Evolutionary conservation across 2,329 filamentous ascomycete genomes (phyloP).

Genomic region (Hymenotorrendiella dingleyae): DNA sequence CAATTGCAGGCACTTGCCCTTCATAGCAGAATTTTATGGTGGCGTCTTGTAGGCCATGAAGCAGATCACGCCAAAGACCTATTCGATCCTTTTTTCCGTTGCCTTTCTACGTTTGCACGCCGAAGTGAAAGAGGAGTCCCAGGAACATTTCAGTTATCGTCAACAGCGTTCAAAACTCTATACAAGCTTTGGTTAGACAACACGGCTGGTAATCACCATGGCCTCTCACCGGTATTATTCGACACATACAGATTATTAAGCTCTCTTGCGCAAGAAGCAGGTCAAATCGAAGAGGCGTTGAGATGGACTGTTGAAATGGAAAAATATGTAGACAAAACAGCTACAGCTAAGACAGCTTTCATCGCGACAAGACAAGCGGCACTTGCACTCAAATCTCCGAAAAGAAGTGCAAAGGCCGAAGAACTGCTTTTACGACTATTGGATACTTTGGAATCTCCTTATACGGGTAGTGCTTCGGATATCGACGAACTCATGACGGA

Average conservation of each 20-base stretch:
- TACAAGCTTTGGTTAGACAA: constrained; percentile 17
- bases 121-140: constrained; percentile 32
- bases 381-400: constrained; percentile 43
- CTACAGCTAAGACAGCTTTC: constrained; percentile 37
- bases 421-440: constrained; percentile 43
- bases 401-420: constrained; percentile 35
- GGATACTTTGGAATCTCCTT: constrained; percentile 49
- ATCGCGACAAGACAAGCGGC: constrained; percentile 50
- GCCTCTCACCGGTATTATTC: constrained; percentile 12
- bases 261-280: constrained; percentile 41
- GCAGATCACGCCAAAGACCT: constrained; percentile 59
- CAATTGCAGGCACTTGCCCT: constrained; percentile 61
- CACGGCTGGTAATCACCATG: constrained; percentile 12
- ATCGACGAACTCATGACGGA: constrained; percentile 56
- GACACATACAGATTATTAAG: constrained; percentile 45
- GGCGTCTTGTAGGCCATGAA: constrained; percentile 55
- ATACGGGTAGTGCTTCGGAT: constrained; percentile 53
- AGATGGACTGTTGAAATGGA: constrained; percentile 47
- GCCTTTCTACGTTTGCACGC: constrained; percentile 54
- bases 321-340: constrained; percentile 18
- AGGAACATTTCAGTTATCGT: constrained; percentile 21
- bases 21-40: constrained; percentile 56
- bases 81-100: constrained; percentile 58
- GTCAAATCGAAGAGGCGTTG: constrained; percentile 44
- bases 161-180: constrained; percentile 17